Evolutionary conservation across 208 protist genomes (phyloP), one percentile per base, ranked within the genome.

Genomic region (Lotmaria passim): DNA sequence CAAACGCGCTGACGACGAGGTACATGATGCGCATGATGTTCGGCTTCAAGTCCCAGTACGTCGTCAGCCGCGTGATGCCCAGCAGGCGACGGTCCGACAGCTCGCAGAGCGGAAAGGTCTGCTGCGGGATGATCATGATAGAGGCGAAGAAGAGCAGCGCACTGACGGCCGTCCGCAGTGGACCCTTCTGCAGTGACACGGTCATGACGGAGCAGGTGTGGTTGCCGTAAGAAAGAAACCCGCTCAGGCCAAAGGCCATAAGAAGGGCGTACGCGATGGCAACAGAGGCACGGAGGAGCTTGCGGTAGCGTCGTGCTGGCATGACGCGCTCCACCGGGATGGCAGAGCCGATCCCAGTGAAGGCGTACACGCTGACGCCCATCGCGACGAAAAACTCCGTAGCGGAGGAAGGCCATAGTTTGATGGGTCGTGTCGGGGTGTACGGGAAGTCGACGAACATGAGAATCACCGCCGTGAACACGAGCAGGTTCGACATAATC

Each of bases 181-280:
- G 38, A 5, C 82, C 82, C 8, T 72, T 10, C 63, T 87, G 75
- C 33, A 87, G 68, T 2, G 82, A 78, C 19, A 84, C 75, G 34
- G 78, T 84, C 70, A 87, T 84, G 33, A 87, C 82, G 33, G 82
- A 87, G 68, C 82, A 87, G 51, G 82, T 87, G 52, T 71, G 55
- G 50, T 33, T 62, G 53, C 82, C 82, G 72, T 84, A 87, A 36
- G 69, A 75, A 11, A 85, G 36, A 39, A 76, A 87, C 39, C 78
- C 82, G 55, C 75, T 69, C 34, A 87, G 65, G 38, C 78, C 82
- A 62, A 85, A 87, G 51, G 72, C 62, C 17, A 79, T 47, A 11
- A 85, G 74, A 15, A 82, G 23, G 6, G 62, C 23, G 52, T 57
- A 82, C 12, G 70, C 39, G 33, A 82, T 52, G 1, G 55, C 68